Evolutionary conservation across 2,329 filamentous ascomycete species (phyloP).

Genomic region (Chaetomium sp.): DNA sequence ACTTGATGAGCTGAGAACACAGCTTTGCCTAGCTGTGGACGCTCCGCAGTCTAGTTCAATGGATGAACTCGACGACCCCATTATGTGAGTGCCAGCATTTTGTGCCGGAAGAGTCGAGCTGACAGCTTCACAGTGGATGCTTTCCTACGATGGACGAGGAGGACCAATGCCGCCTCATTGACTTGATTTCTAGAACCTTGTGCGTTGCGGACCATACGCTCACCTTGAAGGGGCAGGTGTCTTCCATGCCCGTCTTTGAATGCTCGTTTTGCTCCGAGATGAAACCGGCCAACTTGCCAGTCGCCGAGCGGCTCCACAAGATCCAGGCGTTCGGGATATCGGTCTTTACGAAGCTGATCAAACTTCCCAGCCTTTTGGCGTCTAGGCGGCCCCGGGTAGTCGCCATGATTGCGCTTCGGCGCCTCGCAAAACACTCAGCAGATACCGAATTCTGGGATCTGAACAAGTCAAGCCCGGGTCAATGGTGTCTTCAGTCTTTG

Average conservation of each 20-base stretch:
- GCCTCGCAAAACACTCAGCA: constrained; percentile 61
- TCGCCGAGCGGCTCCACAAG: background rate
- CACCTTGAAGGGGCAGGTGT: constrained; percentile 1
- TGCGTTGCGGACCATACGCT: constrained; percentile 50
- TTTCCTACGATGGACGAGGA: constrained; percentile 21
- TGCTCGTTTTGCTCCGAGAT: constrained; percentile 18
- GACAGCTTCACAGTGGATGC: background rate
- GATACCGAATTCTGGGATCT: constrained; percentile 58
- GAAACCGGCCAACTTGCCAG: background rate
- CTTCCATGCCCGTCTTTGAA: constrained; percentile 3
- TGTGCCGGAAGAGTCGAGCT: background rate
- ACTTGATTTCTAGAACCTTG: constrained; percentile 49
- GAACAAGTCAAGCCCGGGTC: constrained; percentile 59
- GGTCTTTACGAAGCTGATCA: constrained; percentile 42
- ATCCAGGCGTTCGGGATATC: constrained; percentile 6
- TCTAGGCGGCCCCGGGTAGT: constrained; percentile 59
- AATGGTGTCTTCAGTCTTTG: constrained; percentile 76
- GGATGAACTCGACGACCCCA: constrained; percentile 10
- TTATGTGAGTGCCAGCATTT: constrained; percentile 12
- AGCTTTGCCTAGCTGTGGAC: constrained; percentile 7
- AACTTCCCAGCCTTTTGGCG: constrained; percentile 40
- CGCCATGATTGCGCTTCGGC: constrained; percentile 65
- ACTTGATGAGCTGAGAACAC: background rate
- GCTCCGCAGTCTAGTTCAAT: background rate
- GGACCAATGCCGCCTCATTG: constrained; percentile 23